These are phyloP conservation scores for Coemansia sp. DNA, from an alignment of 371 early-diverging fungal species.

Conservation along the genomic window DNA sequence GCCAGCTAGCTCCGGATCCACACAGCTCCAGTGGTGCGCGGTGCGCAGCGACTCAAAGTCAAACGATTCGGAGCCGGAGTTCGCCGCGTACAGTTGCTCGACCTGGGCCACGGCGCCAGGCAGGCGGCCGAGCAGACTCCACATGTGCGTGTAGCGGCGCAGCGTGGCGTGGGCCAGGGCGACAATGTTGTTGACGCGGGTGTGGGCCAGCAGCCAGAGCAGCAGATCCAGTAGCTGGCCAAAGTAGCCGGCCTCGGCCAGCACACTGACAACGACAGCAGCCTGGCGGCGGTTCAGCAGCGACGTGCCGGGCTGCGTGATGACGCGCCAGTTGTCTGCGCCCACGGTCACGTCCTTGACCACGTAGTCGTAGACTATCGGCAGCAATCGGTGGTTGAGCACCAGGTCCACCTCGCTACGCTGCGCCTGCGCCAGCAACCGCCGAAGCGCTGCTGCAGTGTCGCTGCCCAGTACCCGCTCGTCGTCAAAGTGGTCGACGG, in stretches of 20 bases:
- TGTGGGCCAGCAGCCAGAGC: constrained; percentile 67
- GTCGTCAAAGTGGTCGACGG: constrained; percentile 28
- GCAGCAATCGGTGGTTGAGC: constrained; percentile 58
- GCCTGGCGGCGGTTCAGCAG: constrained; percentile 73
- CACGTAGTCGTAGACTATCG: constrained; percentile 64
- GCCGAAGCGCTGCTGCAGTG: neutral
- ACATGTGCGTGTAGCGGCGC: constrained; percentile 59
- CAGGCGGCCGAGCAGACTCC: constrained; percentile 58
- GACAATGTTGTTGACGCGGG: constrained; percentile 56
- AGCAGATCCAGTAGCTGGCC: constrained; percentile 50
- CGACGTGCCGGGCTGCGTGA: constrained; percentile 75
- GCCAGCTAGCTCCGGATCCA: neutral
- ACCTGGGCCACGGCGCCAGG: neutral
- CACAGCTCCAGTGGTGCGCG: constrained; percentile 11
- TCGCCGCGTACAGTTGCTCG: neutral
- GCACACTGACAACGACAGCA: constrained; percentile 58
- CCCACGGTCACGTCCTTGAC: constrained; percentile 72
- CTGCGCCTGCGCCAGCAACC: constrained; percentile 5
- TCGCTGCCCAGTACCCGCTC: constrained; percentile 13
- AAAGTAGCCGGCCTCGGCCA: constrained; percentile 40
- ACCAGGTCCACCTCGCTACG: constrained; percentile 26
- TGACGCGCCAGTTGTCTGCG: constrained; percentile 79
- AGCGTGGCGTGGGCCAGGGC: constrained; percentile 59
- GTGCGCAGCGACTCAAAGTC: constrained; percentile 36
- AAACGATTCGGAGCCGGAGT: constrained; percentile 6